Conservation (phyloP, 768 basidiomycete genomes). For the Asterophora parasitica region DNA sequence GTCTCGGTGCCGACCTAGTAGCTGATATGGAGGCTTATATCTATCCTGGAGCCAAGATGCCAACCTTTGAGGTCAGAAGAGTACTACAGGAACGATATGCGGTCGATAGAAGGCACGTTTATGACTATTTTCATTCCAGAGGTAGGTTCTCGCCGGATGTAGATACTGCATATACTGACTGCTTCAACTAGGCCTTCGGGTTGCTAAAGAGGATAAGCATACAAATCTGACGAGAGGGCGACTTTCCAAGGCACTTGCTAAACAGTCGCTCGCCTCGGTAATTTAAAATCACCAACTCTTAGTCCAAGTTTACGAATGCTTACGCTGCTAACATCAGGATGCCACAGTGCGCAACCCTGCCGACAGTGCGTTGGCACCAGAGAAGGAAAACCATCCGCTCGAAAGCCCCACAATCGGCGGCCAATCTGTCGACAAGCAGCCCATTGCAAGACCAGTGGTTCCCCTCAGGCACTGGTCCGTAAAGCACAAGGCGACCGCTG, state of each 20-base stretch:
- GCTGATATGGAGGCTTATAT: conserved; percentile 71
- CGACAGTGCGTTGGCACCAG: not conserved
- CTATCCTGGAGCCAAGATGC: conserved; percentile 71
- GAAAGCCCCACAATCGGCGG: not conserved
- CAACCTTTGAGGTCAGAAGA: conserved; percentile 63
- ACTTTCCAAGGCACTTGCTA: conserved; percentile 26
- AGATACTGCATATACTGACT: not conserved
- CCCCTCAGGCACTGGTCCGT: not conserved
- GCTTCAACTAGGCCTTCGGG: conserved; percentile 49
- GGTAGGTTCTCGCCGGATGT: conserved; percentile 25
- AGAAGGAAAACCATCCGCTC: not conserved
- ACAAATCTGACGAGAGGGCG: conserved; percentile 46
- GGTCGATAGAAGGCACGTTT: conserved; percentile 70
- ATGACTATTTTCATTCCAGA: conserved; percentile 74
- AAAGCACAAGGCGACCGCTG: not conserved
- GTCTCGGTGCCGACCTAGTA: conserved; percentile 62
- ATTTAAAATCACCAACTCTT: not conserved
- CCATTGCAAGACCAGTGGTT: not conserved
- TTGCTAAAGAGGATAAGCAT: conserved; percentile 61
- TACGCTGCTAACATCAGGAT: not conserved
- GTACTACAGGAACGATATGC: conserved; percentile 67
- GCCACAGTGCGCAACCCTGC: not conserved
- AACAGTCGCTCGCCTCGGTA: conserved; percentile 8
- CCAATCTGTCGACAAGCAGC: not conserved
- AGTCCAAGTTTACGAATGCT: not conserved